phyloP scores from a whole-genome alignment of 345 rosid genomes.

The Melaleuca quinquenervia region DNA sequence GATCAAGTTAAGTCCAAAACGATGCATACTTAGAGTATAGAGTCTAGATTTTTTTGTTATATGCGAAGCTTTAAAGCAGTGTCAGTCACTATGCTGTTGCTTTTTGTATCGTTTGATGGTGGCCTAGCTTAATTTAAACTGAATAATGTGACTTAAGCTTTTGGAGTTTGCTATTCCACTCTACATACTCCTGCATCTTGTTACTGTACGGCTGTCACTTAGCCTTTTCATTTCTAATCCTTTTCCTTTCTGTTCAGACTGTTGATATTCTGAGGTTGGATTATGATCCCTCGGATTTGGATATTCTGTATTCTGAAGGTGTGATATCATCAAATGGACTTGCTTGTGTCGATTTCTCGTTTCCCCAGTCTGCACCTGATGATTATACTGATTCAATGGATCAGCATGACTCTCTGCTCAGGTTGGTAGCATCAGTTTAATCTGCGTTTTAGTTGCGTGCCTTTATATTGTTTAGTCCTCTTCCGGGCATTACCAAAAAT shows the following conservation, averaged over 20 bases:
- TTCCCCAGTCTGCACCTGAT: conserved; percentile 54
- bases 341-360: conserved; percentile 79
- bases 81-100: background rate
- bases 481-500: background rate
- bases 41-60: background rate
- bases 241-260: conserved; percentile 34
- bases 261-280: conserved; percentile 63
- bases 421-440: conserved; percentile 24
- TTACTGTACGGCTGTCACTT: background rate
- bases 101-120: background rate
- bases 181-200: background rate
- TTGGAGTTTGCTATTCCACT: background rate
- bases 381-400: conserved; percentile 35
- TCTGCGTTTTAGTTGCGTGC: background rate
- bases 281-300: conserved; percentile 91
- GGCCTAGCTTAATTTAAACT: background rate
- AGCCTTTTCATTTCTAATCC: background rate
- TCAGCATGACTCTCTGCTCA: conserved; percentile 58
- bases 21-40: background rate
- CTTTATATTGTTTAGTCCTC: background rate
- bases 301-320: conserved; percentile 91
- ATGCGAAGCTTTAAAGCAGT: background rate
- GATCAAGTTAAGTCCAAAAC: background rate
- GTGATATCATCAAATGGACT: conserved; percentile 95
- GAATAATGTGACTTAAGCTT: background rate